Evolutionary conservation across 352 stramenopile species (phyloP).

Genomic region (Globisporangium acanthophoron): DNA sequence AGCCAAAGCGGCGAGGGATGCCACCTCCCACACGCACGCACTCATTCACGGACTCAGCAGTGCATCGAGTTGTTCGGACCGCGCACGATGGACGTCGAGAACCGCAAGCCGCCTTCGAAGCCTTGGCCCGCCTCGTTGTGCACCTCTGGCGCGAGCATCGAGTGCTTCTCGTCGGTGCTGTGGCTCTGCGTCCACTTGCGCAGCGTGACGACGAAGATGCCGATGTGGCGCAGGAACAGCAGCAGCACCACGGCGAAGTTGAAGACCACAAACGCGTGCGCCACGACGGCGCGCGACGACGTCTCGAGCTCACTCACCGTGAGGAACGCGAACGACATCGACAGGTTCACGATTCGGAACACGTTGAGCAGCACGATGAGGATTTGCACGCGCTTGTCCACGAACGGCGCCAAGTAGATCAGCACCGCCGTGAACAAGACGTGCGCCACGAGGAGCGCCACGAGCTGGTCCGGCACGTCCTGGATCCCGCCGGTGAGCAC

Average conservation of each 20-base stretch:
- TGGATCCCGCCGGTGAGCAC: constrained; percentile 43
- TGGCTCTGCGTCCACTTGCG: constrained; percentile 34
- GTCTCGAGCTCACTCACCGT: constrained; percentile 37
- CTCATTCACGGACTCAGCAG: constrained; percentile 1
- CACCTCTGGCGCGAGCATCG: constrained; percentile 8
- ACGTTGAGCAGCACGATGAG: constrained; percentile 32
- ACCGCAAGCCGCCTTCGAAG: neutral
- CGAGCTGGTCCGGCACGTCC: constrained; percentile 39
- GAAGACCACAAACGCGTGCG: constrained; percentile 47
- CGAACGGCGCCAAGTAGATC: constrained; percentile 48
- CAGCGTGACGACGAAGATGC: constrained; percentile 45
- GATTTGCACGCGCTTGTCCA: constrained; percentile 24
- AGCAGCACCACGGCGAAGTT: constrained; percentile 55
- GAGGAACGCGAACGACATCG: constrained; percentile 49
- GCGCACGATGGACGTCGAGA: constrained; percentile 1
- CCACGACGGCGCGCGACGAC: constrained; percentile 26
- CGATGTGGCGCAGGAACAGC: constrained; percentile 52
- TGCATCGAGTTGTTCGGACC: constrained; percentile 12
- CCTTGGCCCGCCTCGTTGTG: neutral
- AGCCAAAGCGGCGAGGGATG: too few relatives aligned
- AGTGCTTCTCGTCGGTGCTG: neutral
- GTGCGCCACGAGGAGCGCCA: constrained; percentile 45
- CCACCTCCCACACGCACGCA: neutral
- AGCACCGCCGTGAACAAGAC: constrained; percentile 42
- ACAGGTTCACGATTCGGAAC: constrained; percentile 47